phyloP scores from a whole-genome alignment of 306 rosid species.

The Prunus fruticosa region DNA sequence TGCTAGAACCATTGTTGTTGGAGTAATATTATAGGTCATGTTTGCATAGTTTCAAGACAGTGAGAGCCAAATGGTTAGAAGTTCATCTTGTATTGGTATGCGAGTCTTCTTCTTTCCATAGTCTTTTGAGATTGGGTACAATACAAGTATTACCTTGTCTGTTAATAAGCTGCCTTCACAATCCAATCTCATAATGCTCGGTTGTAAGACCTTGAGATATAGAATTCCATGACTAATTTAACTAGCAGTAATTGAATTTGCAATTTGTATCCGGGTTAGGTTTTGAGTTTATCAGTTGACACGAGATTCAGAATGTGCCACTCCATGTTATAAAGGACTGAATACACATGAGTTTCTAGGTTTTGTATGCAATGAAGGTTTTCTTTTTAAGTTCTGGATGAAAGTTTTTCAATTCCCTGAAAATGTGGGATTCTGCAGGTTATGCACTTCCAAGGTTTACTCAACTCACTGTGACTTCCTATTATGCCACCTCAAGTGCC shows the following conservation, averaged over 20 bases:
- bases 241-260: background rate
- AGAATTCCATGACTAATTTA: background rate
- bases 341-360: background rate
- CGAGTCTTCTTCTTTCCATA: background rate
- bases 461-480: slow-evolving; percentile 81
- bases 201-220: background rate
- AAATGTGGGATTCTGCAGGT: slow-evolving; percentile 39
- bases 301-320: background rate
- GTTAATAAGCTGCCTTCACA: background rate
- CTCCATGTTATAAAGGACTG: background rate
- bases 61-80: background rate
- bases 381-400: background rate
- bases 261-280: background rate
- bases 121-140: background rate
- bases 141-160: background rate
- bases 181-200: background rate
- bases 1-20: background rate
- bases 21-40: background rate
- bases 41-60: background rate
- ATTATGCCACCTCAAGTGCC: slow-evolving; percentile 87
- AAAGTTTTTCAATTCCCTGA: background rate
- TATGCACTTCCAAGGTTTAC: slow-evolving; percentile 77
- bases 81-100: background rate
- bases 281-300: background rate
- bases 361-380: background rate